These are phyloP conservation scores for Geotrichum fermentans DNA, from an alignment of 1,139 yeast genomes.

Conservation along the genomic window DNA sequence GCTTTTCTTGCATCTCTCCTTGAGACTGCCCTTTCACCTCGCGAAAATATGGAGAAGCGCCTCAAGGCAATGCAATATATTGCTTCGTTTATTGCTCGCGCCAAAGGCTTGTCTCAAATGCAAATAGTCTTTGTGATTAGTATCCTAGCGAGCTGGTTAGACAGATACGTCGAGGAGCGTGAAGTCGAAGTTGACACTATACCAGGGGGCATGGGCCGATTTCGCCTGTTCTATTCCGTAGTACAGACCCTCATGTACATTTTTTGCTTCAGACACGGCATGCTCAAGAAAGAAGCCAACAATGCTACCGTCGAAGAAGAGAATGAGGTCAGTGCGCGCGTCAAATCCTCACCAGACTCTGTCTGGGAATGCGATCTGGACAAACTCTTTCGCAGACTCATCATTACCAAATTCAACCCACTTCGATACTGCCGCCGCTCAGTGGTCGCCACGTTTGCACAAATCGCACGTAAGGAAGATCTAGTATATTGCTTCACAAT, in stretches of 20 bases:
- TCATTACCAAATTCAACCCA: constrained; percentile 88
- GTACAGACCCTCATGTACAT: constrained; percentile 88
- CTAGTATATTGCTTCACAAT: constrained; percentile 91
- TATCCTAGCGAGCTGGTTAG: constrained; percentile 77
- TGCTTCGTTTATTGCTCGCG: constrained; percentile 87
- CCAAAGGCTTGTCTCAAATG: constrained; percentile 61
- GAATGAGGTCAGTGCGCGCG: constrained; percentile 27
- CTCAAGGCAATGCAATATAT: constrained; percentile 88
- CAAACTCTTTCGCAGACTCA: constrained; percentile 78
- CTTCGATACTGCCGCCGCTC: constrained; percentile 89
- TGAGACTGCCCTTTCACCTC: constrained; percentile 69
- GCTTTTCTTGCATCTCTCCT: constrained; percentile 77
- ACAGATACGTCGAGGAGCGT: constrained; percentile 72
- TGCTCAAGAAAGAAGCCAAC: constrained; percentile 36
- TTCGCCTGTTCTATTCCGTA: constrained; percentile 85
- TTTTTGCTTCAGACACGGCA: constrained; percentile 77
- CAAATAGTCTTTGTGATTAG: constrained; percentile 77
- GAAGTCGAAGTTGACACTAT: constrained; percentile 69
- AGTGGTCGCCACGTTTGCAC: constrained; percentile 90
- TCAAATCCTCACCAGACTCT: constrained; percentile 24
- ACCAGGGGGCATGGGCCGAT: constrained; percentile 46
- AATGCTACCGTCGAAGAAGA: constrained; percentile 8
- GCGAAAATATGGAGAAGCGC: constrained; percentile 66
- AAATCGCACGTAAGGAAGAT: constrained; percentile 82
- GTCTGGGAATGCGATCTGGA: constrained; percentile 82